These are phyloP conservation scores for Novymonas esmeraldas DNA, from an alignment of 208 protist genomes.

Conservation along the genomic window DNA sequence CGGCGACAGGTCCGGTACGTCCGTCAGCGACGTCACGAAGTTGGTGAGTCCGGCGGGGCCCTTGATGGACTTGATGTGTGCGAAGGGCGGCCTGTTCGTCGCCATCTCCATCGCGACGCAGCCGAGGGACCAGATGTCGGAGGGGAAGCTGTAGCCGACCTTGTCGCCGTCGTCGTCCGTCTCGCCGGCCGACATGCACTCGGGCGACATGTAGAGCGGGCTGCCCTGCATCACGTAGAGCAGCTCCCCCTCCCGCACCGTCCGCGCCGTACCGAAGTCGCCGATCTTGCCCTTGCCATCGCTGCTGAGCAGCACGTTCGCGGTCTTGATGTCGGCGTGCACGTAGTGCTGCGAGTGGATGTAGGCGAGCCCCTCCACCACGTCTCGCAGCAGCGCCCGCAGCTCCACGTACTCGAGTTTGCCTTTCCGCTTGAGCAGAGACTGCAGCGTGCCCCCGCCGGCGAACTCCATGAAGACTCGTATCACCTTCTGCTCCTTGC, in stretches of 20 bases:
- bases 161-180: constrained; percentile 61
- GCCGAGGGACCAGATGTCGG: constrained; percentile 91
- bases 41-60: constrained; percentile 72
- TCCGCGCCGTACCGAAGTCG: constrained; percentile 91
- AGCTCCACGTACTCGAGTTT: constrained; percentile 71
- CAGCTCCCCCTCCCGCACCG: constrained; percentile 58
- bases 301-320: constrained; percentile 87
- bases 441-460: constrained; percentile 79
- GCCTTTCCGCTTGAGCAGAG: constrained; percentile 53
- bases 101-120: constrained; percentile 90
- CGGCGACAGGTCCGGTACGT: constrained; percentile 83
- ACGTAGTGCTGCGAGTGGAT: constrained; percentile 92
- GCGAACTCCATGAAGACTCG: constrained; percentile 93
- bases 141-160: constrained; percentile 83
- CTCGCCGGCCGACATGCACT: constrained; percentile 86
- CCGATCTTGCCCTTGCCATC: constrained; percentile 89
- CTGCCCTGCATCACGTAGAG: constrained; percentile 89
- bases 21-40: constrained; percentile 81
- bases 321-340: constrained; percentile 94
- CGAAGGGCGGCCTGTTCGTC: constrained; percentile 85
- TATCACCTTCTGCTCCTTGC: constrained; percentile 56
- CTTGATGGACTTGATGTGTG: constrained; percentile 74
- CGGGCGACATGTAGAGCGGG: constrained; percentile 89
- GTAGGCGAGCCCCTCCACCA: constrained; percentile 89
- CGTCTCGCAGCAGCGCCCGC: constrained; percentile 67